Percentiles rank a stretch among this genome's conserved stretches.
Conservation (phyloP, 495 filamentous ascomycete genomes). For the Pyronema domesticum region DNA sequence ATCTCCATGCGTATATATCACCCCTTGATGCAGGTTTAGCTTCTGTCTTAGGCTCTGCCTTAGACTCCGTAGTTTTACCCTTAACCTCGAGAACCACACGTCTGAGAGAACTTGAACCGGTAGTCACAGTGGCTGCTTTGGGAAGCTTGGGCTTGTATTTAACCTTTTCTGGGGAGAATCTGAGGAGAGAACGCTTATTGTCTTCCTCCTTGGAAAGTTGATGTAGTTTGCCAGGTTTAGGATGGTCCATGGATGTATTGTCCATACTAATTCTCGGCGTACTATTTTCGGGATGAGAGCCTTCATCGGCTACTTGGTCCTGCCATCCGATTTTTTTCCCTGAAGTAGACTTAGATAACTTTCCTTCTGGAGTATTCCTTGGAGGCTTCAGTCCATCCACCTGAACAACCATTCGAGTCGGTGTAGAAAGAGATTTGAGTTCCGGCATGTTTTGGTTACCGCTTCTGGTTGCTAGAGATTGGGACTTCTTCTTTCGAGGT, state of each 20-base stretch:
- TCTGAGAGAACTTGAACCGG: neutral
- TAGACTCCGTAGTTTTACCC: neutral
- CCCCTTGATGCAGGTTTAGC: neutral
- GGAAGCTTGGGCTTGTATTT: neutral
- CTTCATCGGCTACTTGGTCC: neutral
- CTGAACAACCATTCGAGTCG: neutral
- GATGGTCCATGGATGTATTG: neutral
- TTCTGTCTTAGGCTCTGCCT: neutral
- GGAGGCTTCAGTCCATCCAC: neutral
- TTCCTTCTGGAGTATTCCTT: neutral
- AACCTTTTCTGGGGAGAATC: slow-evolving; percentile 1
- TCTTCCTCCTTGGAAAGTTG: neutral
- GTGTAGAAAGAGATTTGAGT: neutral
- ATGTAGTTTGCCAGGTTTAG: neutral
- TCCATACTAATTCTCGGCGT: neutral
- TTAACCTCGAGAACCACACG: neutral
- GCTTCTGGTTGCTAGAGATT: neutral
- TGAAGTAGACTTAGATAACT: neutral
- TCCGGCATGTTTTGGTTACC: neutral
- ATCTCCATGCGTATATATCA: slow-evolving; percentile 2
- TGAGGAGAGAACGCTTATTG: neutral
- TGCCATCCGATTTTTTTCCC: neutral
- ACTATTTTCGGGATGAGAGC: neutral
- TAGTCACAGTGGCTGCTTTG: neutral
- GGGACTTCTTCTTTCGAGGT: neutral